These are phyloP conservation scores for Ilex paraguariensis DNA, from an alignment of 305 asterid species.

Conservation along the genomic window DNA sequence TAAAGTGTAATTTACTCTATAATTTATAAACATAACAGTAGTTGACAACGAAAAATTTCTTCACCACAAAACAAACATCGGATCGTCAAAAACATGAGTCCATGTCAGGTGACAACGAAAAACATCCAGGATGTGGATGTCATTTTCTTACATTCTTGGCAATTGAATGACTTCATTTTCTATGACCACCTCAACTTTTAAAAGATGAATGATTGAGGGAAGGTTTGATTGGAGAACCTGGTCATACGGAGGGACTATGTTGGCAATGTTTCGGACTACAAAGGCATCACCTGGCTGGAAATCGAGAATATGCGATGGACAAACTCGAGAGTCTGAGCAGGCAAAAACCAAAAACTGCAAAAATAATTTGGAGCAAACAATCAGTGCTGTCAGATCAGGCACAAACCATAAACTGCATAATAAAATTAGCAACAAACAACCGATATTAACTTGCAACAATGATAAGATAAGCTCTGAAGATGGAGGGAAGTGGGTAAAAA, in stretches of 20 bases:
- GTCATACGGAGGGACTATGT: constrained; percentile 90
- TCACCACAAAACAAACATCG: no score
- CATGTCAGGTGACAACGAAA: no score
- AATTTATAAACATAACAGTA: no score
- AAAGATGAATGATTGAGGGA: background rate
- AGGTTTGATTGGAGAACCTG: constrained; percentile 26
- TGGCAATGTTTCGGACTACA: constrained; percentile 82
- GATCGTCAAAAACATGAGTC: no score
- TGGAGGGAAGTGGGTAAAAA: no score
- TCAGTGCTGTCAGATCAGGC: background rate
- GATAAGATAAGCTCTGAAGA: no score
- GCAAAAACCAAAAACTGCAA: constrained; percentile 86
- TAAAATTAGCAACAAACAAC: no score
- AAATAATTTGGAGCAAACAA: background rate
- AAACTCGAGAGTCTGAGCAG: constrained; percentile 87
- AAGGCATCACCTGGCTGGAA: constrained; percentile 95
- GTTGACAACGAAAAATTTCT: no score
- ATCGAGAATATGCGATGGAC: constrained; percentile 79
- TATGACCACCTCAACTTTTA: background rate
- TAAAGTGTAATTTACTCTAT: no score
- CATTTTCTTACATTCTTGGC: no score
- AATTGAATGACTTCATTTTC: background rate
- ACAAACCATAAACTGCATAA: no score
- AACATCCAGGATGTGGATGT: no score
- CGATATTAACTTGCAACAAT: background rate